A percentile compares a stretch with the other conserved stretches of the same genome.
Evolutionary conservation across 257 asterid genomes (phyloP).

Genomic region (Fraxinus americana): DNA sequence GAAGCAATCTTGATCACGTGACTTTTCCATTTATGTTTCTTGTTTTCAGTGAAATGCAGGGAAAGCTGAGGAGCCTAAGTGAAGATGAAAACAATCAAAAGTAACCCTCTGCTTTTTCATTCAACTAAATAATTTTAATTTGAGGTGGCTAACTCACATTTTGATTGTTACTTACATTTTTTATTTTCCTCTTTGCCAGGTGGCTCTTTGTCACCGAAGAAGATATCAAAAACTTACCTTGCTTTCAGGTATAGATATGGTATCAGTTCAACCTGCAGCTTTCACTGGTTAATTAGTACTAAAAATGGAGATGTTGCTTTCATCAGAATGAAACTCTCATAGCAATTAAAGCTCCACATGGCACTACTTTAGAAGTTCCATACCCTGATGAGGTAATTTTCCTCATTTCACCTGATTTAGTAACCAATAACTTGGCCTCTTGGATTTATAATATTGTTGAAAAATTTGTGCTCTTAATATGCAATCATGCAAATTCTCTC

Average conservation of each 20-base stretch:
- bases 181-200: conserved; percentile 39
- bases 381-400: conserved; percentile 85
- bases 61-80: conserved; percentile 54
- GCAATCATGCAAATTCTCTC: conserved; percentile 15
- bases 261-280: conserved; percentile 5
- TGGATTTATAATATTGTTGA: neutral
- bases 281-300: conserved; percentile 15
- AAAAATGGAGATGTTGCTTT: conserved; percentile 17
- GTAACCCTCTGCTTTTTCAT: conserved; percentile 30
- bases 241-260: conserved; percentile 69
- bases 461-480: conserved; percentile 5
- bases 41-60: conserved; percentile 67
- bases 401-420: conserved; percentile 18
- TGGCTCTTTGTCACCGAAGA: conserved; percentile 92
- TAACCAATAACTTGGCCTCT: conserved; percentile 6
- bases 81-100: conserved; percentile 69
- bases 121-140: conserved; percentile 10
- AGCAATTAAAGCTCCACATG: conserved; percentile 97
- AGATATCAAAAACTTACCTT: conserved; percentile 78
- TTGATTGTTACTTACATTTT: conserved; percentile 12
- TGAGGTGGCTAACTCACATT: conserved; percentile 14
- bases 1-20: conserved; percentile 11
- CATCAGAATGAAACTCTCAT: conserved; percentile 88
- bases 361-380: conserved; percentile 92
- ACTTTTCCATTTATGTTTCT: conserved; percentile 29